Base-by-base conservation (phyloP, 176 grass and related monocot species). In the Zea mays region DNA sequence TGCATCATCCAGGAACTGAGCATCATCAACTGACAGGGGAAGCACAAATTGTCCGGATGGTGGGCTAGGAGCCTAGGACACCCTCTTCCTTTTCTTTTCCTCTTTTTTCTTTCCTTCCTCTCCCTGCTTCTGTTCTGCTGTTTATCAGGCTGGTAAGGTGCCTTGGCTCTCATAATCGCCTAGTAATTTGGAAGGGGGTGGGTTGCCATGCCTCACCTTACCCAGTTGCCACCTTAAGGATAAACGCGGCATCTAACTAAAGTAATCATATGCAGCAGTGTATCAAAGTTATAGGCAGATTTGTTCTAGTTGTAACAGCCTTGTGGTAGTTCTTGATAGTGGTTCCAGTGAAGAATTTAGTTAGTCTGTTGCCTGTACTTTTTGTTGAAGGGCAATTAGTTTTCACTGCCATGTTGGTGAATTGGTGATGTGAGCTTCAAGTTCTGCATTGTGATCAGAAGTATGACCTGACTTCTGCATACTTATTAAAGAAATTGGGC, bases 381-480 rank as follows among this genome's bases (percentile, higher is more conserved):
- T 68, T 15, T 68, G 52, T 15, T 42, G 20, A 70, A n/a, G 17
- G 50, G 34, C 19, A 78, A 34, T 56, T 66, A 47, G 48, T 71
- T 48, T 51, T 82, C 5, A 47, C 6, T 82, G 41, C 61, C 50
- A 74, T 79, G 60, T 44, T 72, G n/a, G 50, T 8, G n/a, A 35
- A 34, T 36, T 78, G n/a, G 49, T 38, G n/a, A 33, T 66, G 11
- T 69, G 46, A 67, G 37, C 62, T 27, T 20, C 61, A 19, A 67
- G 45, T 72, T 55, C 34, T 54, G 62, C 59, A 55, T 56, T 73
- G 3, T 45, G 21, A 49, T 54, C 27, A 58, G 41, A 50, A 47
- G 64, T 71, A n/a, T 10, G 39, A 40, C 4, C 42, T 21, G 64
- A 74, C 13, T 33, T 64, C 2, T 52, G 56, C 12, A 34, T 82